Base-by-base conservation (phyloP, 2,329 filamentous ascomycete species). In the Capronia epimyces region DNA sequence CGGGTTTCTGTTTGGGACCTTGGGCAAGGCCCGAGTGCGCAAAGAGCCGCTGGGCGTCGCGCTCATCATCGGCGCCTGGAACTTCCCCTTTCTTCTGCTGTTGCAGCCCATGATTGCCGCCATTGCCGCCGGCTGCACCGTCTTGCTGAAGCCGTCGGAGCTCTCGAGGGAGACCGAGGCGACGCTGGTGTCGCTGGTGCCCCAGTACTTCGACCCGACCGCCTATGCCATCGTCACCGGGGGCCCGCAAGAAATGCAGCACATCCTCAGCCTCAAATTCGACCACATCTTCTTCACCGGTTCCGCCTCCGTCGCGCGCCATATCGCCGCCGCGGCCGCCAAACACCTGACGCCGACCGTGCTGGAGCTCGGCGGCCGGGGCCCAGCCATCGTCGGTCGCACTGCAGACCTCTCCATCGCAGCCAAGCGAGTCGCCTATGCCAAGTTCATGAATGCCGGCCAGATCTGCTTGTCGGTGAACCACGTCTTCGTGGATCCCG, bases 201-300 rank as follows among this genome's bases (percentile, higher is more conserved):
- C 67, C 1, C 62, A 66, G 22, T 76, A 76, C 52, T 60, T 76
- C 25, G 73, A 76, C 53, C 54, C 53, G 1, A 47, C 50, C 2
- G 69, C 71, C 4, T 64, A 73, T 18, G 61, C 62, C 0, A 57
- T 69, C 24, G 57, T 66, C 22, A 64, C 67, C 1, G 71, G 65
- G 1, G 71, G 68, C 0, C 64, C 70, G 0, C 53, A 57, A 3
- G 69, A 72, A 55, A 75, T 67, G 36, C 52, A 58, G 2, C 37
- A 62, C 6, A 60, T 75, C 2, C 63, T 75, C 1, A 59, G 68
- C 24, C 60, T 64, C 4, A 66, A 64, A 43, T 74, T 68, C 52
- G 63, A 74, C 53, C 67, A 73, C 49, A 71, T 75, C 34, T 75
- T 75, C 62, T 75, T 70, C 57, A 75, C 72, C 0, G 72, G 73